Percentiles rank a stretch among this genome's conserved stretches.
Evolutionary conservation across 352 stramenopile genomes (phyloP).

Genomic region (Phytophthora sansomeana): DNA sequence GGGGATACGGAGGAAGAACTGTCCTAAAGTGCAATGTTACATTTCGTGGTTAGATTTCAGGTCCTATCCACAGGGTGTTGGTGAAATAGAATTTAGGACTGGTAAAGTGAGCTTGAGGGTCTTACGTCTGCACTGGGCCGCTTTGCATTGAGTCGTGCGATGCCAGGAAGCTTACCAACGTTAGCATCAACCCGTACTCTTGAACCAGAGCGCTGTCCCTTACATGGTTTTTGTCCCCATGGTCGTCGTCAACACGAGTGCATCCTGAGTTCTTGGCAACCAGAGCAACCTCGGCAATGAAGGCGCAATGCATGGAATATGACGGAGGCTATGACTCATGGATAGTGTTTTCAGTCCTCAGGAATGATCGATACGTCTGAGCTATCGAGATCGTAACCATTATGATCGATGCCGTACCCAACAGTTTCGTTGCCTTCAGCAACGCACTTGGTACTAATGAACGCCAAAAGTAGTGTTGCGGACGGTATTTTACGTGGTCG

Average conservation of each 20-base stretch:
- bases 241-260: constrained; percentile 59
- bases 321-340: constrained; percentile 30
- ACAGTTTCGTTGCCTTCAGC: constrained; percentile 52
- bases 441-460: constrained; percentile 63
- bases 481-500: constrained; percentile 62
- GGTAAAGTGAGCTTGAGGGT: no score
- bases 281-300: constrained; percentile 37
- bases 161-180: constrained; percentile 58
- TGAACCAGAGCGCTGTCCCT: constrained; percentile 69
- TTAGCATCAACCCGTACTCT: constrained; percentile 70
- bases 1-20: no score
- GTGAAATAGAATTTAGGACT: no score
- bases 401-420: constrained; percentile 48
- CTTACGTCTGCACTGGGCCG: constrained; percentile 73
- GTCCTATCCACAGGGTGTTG: no score
- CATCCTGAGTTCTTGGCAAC: constrained; percentile 38
- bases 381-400: constrained; percentile 66
- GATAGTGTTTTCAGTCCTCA: constrained; percentile 44
- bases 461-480: constrained; percentile 60
- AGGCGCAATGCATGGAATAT: constrained; percentile 49
- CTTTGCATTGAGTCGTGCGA: constrained; percentile 72
- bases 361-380: constrained; percentile 66
- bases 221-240: constrained; percentile 47
- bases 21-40: no score
- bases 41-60: no score